phyloP scores from a whole-genome alignment of 2,329 filamentous ascomycete species.

The Fusarium sp. region DNA sequence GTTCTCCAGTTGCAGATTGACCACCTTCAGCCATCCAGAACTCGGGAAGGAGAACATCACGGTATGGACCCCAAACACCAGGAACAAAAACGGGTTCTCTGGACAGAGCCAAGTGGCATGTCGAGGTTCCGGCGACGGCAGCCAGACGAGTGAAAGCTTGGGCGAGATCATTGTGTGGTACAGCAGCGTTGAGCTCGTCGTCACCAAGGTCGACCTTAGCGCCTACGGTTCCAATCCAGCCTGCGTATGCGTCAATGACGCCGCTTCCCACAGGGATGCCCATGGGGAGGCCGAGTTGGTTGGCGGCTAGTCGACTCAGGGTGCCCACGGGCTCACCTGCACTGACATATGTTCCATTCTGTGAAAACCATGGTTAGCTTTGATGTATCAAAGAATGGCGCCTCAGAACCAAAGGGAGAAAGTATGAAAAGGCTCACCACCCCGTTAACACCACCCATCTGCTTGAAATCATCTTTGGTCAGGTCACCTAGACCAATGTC shows the following conservation, averaged over 20 bases:
- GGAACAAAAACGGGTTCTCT: conserved; percentile 91
- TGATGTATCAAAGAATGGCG: not conserved
- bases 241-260: conserved; percentile 98
- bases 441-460: conserved; percentile 93
- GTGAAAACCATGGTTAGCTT: conserved; percentile 31
- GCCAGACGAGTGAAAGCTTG: conserved; percentile 94
- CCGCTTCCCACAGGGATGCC: conserved; percentile 95
- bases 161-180: conserved; percentile 83
- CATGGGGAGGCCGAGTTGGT: conserved; percentile 83
- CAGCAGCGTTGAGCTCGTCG: conserved; percentile 73
- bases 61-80: conserved; percentile 97
- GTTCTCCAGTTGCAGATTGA: conserved; percentile 94
- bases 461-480: conserved; percentile 85
- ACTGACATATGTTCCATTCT: conserved; percentile 93
- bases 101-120: conserved; percentile 97
- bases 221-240: conserved; percentile 99
- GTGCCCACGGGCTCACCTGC: conserved; percentile 91
- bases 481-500: conserved; percentile 89
- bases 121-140: conserved; percentile 95
- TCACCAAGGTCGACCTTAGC: conserved; percentile 83
- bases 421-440: conserved; percentile 74
- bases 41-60: conserved; percentile 89
- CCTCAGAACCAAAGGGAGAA: conserved; percentile 26
- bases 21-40: conserved; percentile 99
- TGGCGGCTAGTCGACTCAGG: conserved; percentile 83